phyloP scores from a whole-genome alignment of 192 early-diverging fungal species.

The Backusella macrospora region DNA sequence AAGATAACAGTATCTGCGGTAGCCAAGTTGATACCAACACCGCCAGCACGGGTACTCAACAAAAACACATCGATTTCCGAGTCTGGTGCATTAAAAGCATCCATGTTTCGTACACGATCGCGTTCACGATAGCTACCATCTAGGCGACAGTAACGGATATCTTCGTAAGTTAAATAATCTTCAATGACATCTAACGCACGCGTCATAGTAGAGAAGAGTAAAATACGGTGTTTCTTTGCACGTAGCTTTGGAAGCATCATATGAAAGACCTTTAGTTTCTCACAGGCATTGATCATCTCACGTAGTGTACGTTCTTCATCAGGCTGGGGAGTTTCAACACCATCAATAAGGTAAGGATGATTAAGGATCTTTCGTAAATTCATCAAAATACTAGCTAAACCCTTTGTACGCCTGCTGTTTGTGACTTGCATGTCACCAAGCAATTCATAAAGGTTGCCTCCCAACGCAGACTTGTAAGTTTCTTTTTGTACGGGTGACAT shows the following conservation, averaged over 20 bases:
- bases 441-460: slow-evolving; percentile 50
- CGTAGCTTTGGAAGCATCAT: slow-evolving; percentile 70
- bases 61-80: slow-evolving; percentile 69
- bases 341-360: slow-evolving; percentile 70
- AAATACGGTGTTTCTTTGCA: slow-evolving; percentile 60
- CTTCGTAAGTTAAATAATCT: slow-evolving; percentile 63
- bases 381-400: slow-evolving; percentile 58
- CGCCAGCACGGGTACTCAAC: slow-evolving; percentile 76
- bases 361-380: slow-evolving; percentile 68
- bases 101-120: slow-evolving; percentile 60
- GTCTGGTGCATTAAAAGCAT: slow-evolving; percentile 63
- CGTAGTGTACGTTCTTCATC: slow-evolving; percentile 46
- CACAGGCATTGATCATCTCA: slow-evolving; percentile 64
- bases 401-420: not conserved
- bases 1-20: slow-evolving; percentile 78
- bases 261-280: slow-evolving; percentile 66
- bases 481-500: slow-evolving; percentile 72
- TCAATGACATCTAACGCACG: slow-evolving; percentile 78
- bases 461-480: slow-evolving; percentile 66
- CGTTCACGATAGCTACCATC: slow-evolving; percentile 62
- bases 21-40: slow-evolving; percentile 73
- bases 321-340: slow-evolving; percentile 49
- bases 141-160: slow-evolving; percentile 62
- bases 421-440: slow-evolving; percentile 3
- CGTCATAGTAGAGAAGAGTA: slow-evolving; percentile 87